These are phyloP conservation scores for Dictyophora rubrovolvata DNA, from an alignment of 768 basidiomycete genomes.

Conservation along the genomic window DNA sequence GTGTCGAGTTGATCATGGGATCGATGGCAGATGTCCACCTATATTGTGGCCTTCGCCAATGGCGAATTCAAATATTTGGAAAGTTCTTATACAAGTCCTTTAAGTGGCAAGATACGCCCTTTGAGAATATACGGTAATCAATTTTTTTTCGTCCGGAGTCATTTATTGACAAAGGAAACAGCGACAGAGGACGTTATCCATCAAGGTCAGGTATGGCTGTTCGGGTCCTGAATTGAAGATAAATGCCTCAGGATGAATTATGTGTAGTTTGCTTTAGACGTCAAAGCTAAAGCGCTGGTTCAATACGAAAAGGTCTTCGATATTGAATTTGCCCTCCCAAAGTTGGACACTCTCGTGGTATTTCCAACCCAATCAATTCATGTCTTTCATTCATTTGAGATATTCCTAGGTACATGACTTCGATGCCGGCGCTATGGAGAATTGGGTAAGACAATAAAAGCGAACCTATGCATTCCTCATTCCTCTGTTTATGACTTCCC, in stretches of 20 bases:
- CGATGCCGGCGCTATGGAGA: constrained; percentile 90
- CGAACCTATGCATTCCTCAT: not conserved
- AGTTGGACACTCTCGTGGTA: constrained; percentile 86
- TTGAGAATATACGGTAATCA: constrained; percentile 70
- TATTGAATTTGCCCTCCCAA: constrained; percentile 86
- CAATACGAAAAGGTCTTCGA: constrained; percentile 91
- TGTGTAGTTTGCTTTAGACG: constrained; percentile 69
- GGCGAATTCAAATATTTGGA: constrained; percentile 65
- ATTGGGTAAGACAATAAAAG: constrained; percentile 43
- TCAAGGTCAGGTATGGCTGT: constrained; percentile 37
- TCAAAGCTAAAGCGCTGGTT: constrained; percentile 72
- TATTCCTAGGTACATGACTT: constrained; percentile 62
- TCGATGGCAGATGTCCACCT: constrained; percentile 71
- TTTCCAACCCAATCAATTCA: constrained; percentile 16
- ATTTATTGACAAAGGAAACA: constrained; percentile 17
- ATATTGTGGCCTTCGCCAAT: constrained; percentile 83
- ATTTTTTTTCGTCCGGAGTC: too few species aligned
- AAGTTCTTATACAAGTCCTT: constrained; percentile 63
- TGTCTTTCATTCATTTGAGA: not conserved
- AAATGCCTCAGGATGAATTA: not conserved
- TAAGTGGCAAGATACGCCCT: constrained; percentile 72
- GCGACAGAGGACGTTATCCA: constrained; percentile 75
- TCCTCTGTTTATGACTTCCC: not conserved
- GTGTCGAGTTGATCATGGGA: not conserved
- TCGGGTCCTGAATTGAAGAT: not conserved